Percentiles rank a stretch among this genome's conserved stretches.
Evolutionary conservation across 2,329 filamentous ascomycete genomes (phyloP).

Genomic region (Venturia nashicola): DNA sequence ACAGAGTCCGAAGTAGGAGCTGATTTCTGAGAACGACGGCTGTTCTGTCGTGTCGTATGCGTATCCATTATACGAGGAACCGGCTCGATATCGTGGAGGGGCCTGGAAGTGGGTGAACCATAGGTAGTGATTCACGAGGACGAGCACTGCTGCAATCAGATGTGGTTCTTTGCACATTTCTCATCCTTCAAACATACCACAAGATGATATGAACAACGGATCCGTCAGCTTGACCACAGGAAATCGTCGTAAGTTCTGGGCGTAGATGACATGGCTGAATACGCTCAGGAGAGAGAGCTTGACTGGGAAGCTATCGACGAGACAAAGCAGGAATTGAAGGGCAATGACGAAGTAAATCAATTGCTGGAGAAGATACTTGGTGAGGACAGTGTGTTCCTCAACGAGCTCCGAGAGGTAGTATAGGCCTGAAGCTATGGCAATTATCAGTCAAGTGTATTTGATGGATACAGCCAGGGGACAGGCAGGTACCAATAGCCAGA

Average conservation of each 20-base stretch:
- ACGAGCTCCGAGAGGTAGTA: slow-evolving; percentile 98
- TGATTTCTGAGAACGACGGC: slow-evolving; percentile 85
- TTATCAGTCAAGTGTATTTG: slow-evolving; percentile 3
- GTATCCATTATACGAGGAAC: slow-evolving; percentile 41
- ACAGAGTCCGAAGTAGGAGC: slow-evolving; percentile 89
- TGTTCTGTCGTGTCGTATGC: slow-evolving; percentile 49
- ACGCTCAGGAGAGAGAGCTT: slow-evolving; percentile 63
- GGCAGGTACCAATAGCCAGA: slow-evolving; percentile 64
- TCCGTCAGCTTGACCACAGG: slow-evolving; percentile 76
- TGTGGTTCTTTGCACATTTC: not conserved
- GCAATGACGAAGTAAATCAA: slow-evolving; percentile 75
- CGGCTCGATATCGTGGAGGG: slow-evolving; percentile 20
- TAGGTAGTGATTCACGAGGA: slow-evolving; percentile 81
- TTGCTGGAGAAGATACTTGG: slow-evolving; percentile 72
- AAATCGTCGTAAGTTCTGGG: slow-evolving; percentile 70
- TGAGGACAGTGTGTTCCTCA: slow-evolving; percentile 90
- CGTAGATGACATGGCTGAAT: slow-evolving; percentile 70
- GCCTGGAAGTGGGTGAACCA: slow-evolving; percentile 91
- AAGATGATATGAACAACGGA: slow-evolving; percentile 75
- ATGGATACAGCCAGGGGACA: slow-evolving; percentile 2
- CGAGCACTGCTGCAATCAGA: slow-evolving; percentile 45
- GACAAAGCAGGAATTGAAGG: slow-evolving; percentile 59
- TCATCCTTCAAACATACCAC: slow-evolving; percentile 43
- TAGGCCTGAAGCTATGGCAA: slow-evolving; percentile 65
- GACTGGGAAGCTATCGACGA: slow-evolving; percentile 80